phyloP scores from a whole-genome alignment of 2,329 filamentous ascomycete genomes.

The Trichoderma sp. region DNA sequence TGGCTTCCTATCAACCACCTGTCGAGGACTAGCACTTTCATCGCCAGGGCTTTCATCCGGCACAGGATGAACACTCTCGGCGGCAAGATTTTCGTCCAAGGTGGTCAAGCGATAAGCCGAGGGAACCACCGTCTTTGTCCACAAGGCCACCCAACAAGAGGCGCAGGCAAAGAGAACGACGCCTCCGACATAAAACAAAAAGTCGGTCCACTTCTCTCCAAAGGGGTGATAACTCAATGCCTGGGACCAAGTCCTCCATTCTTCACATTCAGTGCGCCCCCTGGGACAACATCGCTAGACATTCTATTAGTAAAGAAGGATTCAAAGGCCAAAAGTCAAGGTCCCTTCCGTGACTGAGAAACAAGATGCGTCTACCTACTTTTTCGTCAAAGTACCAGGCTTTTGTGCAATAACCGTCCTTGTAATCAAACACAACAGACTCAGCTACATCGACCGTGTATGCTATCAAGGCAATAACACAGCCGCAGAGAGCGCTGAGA shows the following conservation, averaged over 20 bases:
- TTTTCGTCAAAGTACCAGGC: constrained; percentile 76
- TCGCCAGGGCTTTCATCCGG: constrained; percentile 46
- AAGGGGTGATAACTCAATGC: constrained; percentile 48
- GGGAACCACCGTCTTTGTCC: constrained; percentile 91
- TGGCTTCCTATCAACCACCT: constrained; percentile 41
- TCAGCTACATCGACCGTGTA: constrained; percentile 90
- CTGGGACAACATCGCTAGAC: constrained; percentile 56
- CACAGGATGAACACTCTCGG: constrained; percentile 50
- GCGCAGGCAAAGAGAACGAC: constrained; percentile 69
- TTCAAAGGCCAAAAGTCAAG: too few species aligned
- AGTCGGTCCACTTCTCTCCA: constrained; percentile 69
- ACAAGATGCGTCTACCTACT: constrained; percentile 37
- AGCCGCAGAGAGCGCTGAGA: constrained; percentile 84
- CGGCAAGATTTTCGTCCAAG: constrained; percentile 88
- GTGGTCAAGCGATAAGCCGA: constrained; percentile 85
- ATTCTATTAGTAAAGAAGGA: constrained; percentile 23
- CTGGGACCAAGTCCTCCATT: constrained; percentile 60
- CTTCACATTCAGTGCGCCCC: constrained; percentile 54
- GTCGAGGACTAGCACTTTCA: constrained; percentile 48
- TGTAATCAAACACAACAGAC: constrained; percentile 82
- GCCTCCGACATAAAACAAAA: constrained; percentile 70
- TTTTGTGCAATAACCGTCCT: constrained; percentile 78
- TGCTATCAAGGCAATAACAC: constrained; percentile 79
- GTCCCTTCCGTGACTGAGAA: background rate
- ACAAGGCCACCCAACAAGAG: constrained; percentile 78